These are phyloP conservation scores for Calonectria fujianensis DNA, from an alignment of 2,329 filamentous ascomycete genomes.

Conservation along the genomic window DNA sequence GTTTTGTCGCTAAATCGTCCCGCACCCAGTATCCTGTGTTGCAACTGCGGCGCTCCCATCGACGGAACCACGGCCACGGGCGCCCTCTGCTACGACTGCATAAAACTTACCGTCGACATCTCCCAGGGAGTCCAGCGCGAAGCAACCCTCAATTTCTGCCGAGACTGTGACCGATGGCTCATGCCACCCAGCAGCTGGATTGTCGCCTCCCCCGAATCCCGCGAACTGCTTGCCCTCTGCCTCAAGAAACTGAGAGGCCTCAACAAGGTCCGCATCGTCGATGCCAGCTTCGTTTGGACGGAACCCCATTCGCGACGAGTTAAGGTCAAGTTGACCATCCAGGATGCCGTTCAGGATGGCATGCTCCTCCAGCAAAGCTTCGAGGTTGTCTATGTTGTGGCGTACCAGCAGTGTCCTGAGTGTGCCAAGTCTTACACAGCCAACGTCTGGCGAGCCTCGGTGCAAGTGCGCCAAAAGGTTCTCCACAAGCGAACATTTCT, in stretches of 20 bases:
- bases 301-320: conserved; percentile 95
- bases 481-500: conserved; percentile 88
- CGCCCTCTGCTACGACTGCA: conserved; percentile 95
- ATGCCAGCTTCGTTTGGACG: conserved; percentile 98
- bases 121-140: conserved; percentile 94
- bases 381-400: conserved; percentile 93
- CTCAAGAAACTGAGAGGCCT: conserved; percentile 90
- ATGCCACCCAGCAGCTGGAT: conserved; percentile 92
- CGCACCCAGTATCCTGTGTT: conserved; percentile 84
- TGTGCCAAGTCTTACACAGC: conserved; percentile 97
- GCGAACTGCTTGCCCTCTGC: conserved; percentile 94
- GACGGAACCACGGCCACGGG: conserved; percentile 91
- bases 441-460: conserved; percentile 94
- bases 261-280: conserved; percentile 93
- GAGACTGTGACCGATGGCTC: conserved; percentile 95
- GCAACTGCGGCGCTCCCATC: conserved; percentile 96
- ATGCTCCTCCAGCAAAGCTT: conserved; percentile 92
- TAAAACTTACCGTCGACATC: conserved; percentile 95
- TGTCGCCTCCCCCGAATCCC: conserved; percentile 87
- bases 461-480: conserved; percentile 98
- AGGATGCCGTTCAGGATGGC: conserved; percentile 79
- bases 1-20: conserved; percentile 35
- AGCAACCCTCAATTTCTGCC: conserved; percentile 91
- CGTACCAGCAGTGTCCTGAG: conserved; percentile 94
- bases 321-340: conserved; percentile 96